Evolutionary conservation across 2,329 filamentous ascomycete genomes (phyloP).

Genomic region (Ascochyta viciae-villosae): DNA sequence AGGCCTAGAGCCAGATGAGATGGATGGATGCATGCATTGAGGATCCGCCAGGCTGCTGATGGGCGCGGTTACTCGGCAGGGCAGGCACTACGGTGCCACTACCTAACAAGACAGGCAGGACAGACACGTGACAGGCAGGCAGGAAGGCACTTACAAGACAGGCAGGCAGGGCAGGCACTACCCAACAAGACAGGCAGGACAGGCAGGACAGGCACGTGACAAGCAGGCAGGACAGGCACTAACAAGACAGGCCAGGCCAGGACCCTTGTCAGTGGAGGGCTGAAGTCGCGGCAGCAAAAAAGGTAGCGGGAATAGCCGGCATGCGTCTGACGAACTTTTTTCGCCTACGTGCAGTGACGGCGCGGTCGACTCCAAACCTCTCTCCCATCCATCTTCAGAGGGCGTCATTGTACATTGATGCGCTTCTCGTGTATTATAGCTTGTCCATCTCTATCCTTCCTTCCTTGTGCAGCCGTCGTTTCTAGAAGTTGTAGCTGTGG

Average conservation of each 20-base stretch:
- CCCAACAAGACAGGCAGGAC: no score
- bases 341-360: constrained; percentile 9
- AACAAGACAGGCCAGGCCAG: no score
- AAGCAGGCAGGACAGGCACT: no score
- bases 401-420: constrained; percentile 45
- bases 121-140: neutral
- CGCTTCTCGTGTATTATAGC: constrained; percentile 40
- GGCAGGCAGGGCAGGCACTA: no score
- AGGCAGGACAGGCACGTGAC: no score
- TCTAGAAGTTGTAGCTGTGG: constrained; percentile 6
- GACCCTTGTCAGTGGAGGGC: constrained; percentile 3
- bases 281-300: no score
- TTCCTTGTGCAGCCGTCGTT: constrained; percentile 35
- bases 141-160: no score
- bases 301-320: constrained; percentile 16
- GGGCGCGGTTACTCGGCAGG: constrained; percentile 14
- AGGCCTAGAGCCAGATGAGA: neutral
- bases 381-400: constrained; percentile 22
- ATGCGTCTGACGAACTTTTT: constrained; percentile 13
- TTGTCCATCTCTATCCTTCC: constrained; percentile 25
- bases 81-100: no score
- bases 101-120: no score
- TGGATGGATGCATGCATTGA: neutral
- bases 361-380: neutral
- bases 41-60: constrained; percentile 11